phyloP scores from a whole-genome alignment of 2,329 filamentous ascomycete species.

The Capronia epimyces region DNA sequence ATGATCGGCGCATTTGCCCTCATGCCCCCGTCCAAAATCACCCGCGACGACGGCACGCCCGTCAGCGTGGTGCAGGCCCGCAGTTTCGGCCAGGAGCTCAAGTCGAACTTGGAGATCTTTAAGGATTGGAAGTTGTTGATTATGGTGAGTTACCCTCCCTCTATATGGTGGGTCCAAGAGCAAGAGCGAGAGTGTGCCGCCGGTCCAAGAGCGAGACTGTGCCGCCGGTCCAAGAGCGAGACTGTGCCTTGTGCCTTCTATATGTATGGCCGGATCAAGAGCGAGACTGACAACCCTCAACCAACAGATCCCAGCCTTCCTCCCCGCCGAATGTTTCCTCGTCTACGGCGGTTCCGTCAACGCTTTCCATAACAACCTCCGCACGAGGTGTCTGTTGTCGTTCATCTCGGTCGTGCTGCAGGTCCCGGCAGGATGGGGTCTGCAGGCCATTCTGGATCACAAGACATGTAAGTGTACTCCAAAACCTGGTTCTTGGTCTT shows the following conservation, averaged over 20 bases:
- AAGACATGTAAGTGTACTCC: slow-evolving; percentile 2
- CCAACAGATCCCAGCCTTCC: slow-evolving; percentile 23
- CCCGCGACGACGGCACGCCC: slow-evolving; percentile 22
- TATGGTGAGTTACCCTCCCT: slow-evolving; percentile 22
- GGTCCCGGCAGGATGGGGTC: slow-evolving; percentile 30
- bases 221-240: no score
- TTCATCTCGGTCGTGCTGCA: slow-evolving; percentile 34
- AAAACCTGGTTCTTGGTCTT: background rate
- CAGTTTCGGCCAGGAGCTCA: slow-evolving; percentile 30
- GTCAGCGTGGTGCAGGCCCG: slow-evolving; percentile 31
- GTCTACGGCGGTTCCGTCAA: slow-evolving; percentile 36
- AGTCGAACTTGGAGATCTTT: slow-evolving; percentile 31
- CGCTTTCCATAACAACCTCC: slow-evolving; percentile 31
- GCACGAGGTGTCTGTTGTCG: slow-evolving; percentile 31
- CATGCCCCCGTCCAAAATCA: slow-evolving; percentile 4
- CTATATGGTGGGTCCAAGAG: no score
- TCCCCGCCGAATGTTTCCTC: slow-evolving; percentile 32
- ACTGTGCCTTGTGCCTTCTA: no score
- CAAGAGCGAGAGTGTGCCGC: no score
- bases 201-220: no score
- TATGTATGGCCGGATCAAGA: background rate
- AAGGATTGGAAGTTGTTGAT: slow-evolving; percentile 30
- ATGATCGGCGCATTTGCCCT: slow-evolving; percentile 6
- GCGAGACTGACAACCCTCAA: background rate
- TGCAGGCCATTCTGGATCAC: slow-evolving; percentile 19